These are phyloP conservation scores for Teunomyces lycoperdinae DNA, from an alignment of 805 yeast species.

Conservation along the genomic window DNA sequence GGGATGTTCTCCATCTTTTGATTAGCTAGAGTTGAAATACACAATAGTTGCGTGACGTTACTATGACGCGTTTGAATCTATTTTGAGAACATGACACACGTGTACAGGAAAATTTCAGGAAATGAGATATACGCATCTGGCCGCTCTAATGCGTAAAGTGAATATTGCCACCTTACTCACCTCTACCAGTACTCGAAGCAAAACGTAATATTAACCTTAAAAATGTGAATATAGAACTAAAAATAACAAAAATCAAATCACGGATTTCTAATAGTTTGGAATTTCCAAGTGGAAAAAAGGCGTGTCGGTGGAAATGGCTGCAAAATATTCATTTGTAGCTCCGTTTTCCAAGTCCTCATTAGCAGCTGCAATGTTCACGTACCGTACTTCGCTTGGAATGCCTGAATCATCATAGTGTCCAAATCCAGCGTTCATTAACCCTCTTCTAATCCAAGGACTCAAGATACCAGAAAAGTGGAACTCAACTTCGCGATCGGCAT, in stretches of 20 bases:
- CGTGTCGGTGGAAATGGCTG: constrained; percentile 62
- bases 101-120: background rate
- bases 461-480: constrained; percentile 84
- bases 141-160: too few species aligned
- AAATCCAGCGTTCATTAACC: constrained; percentile 72
- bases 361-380: constrained; percentile 37
- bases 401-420: constrained; percentile 52
- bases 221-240: background rate
- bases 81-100: background rate
- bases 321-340: constrained; percentile 35
- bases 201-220: background rate
- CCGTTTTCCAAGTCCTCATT: constrained; percentile 31
- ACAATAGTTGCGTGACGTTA: background rate
- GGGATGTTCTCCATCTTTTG: background rate
- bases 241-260: background rate
- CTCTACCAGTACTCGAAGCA: background rate
- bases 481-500: constrained; percentile 82
- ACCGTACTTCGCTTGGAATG: constrained; percentile 36
- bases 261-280: constrained; percentile 45
- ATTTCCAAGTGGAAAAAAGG: constrained; percentile 80
- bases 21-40: background rate
- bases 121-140: background rate
- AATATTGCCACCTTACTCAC: too few species aligned
- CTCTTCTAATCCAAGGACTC: constrained; percentile 84
- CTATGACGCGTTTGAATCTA: too few species aligned